Evolutionary conservation across 345 rosid species (phyloP).

Genomic region (Orychophragmus violaceus): DNA sequence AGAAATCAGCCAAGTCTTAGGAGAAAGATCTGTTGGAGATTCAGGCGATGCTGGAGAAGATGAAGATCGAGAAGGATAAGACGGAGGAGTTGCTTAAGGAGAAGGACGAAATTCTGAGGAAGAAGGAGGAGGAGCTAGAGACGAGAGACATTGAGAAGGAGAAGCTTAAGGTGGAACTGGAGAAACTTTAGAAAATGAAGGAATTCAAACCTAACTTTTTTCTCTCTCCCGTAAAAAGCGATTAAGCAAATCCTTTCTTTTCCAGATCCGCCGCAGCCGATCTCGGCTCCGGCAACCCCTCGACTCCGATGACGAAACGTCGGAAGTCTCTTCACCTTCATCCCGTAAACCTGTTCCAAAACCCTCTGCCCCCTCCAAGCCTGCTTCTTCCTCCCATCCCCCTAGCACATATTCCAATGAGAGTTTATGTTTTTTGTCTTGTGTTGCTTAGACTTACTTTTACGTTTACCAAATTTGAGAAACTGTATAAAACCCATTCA

Average conservation of each 20-base stretch:
- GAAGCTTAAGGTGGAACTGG: constrained; percentile 65
- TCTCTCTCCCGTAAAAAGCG: too few relatives aligned
- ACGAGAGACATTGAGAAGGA: constrained; percentile 55
- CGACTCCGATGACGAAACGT: too few relatives aligned
- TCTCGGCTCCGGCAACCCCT: too few relatives aligned
- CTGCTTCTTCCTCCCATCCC: too few relatives aligned
- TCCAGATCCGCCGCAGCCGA: too few relatives aligned
- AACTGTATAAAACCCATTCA: neutral
- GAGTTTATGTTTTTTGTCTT: too few relatives aligned
- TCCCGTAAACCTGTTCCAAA: too few relatives aligned
- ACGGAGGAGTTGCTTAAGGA: constrained; percentile 65
- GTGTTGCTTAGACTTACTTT: neutral
- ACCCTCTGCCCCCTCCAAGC: too few relatives aligned
- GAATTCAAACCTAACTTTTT: too few relatives aligned
- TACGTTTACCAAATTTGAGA: neutral
- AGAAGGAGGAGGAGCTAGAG: constrained; percentile 73
- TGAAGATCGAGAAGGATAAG: constrained; percentile 74
- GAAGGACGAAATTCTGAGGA: constrained; percentile 64
- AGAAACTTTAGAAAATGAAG: constrained; percentile 79
- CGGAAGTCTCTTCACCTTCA: too few relatives aligned
- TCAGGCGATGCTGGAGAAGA: constrained; percentile 53
- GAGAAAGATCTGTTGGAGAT: constrained; percentile 62
- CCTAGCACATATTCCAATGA: too few relatives aligned
- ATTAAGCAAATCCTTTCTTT: too few relatives aligned
- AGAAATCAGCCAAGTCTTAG: constrained; percentile 34